A percentile compares a stretch with the other conserved stretches of the same genome.
Conservation (phyloP, 2,329 filamentous ascomycete genomes). For the Hymenoscyphus fraxineus region DNA sequence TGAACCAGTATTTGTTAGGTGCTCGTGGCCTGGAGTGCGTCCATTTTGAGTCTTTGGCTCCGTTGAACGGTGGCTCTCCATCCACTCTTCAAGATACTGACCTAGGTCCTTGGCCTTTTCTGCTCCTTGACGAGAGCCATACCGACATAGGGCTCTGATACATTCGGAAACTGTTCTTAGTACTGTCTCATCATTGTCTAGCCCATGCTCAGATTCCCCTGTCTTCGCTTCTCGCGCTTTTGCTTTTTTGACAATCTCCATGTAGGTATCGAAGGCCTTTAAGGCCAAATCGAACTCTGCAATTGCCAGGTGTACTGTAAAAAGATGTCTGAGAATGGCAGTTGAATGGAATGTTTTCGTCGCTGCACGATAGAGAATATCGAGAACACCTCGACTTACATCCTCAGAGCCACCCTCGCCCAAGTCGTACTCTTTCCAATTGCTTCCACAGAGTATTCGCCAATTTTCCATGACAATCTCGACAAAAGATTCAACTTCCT, state of each 20-base stretch:
- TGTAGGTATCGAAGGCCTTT: slow-evolving; percentile 86
- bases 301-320: slow-evolving; percentile 79
- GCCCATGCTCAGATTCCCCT: slow-evolving; percentile 62
- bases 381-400: slow-evolving; percentile 72
- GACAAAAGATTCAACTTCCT: slow-evolving; percentile 78
- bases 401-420: slow-evolving; percentile 75
- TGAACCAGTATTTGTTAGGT: slow-evolving; percentile 19
- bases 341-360: slow-evolving; percentile 96
- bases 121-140: slow-evolving; percentile 69
- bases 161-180: slow-evolving; percentile 76
- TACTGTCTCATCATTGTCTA: slow-evolving; percentile 76
- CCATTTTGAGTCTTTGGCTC: slow-evolving; percentile 20
- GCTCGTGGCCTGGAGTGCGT: slow-evolving; percentile 20
- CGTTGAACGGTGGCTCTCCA: slow-evolving; percentile 53
- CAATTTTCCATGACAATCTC: slow-evolving; percentile 80
- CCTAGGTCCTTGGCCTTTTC: slow-evolving; percentile 75
- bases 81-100: slow-evolving; percentile 68
- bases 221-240: slow-evolving; percentile 81
- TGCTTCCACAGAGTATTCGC: slow-evolving; percentile 72
- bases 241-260: slow-evolving; percentile 80
- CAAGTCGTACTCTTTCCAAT: slow-evolving; percentile 77
- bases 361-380: slow-evolving; percentile 84
- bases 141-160: slow-evolving; percentile 76
- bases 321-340: slow-evolving; percentile 77
- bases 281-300: slow-evolving; percentile 91